Percentiles rank a stretch among this genome's conserved stretches.
phyloP scores from a whole-genome alignment of 2,329 filamentous ascomycete genomes.

The Aspergillus fijiensis region DNA sequence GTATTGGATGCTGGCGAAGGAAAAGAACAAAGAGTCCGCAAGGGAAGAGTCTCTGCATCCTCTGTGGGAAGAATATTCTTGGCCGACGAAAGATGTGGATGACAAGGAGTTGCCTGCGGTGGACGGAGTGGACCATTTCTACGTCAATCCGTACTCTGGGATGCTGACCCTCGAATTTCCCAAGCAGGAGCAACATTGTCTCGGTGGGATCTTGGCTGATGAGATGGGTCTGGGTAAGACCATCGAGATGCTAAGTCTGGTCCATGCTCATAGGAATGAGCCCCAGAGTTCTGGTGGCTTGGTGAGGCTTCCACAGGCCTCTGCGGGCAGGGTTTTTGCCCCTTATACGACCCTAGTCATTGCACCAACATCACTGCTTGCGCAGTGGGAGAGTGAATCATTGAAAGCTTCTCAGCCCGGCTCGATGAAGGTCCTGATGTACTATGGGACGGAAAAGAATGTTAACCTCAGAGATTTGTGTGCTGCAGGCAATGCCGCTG shows the following conservation, averaged over 20 bases:
- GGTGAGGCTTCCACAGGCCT: slow-evolving; percentile 60
- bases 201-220: slow-evolving; percentile 90
- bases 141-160: slow-evolving; percentile 95
- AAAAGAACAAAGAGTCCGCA: slow-evolving; percentile 71
- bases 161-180: slow-evolving; percentile 91
- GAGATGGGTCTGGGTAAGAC: slow-evolving; percentile 98
- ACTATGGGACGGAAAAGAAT: slow-evolving; percentile 86
- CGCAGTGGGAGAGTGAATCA: slow-evolving; percentile 95
- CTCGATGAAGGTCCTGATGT: slow-evolving; percentile 79
- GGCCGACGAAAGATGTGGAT: slow-evolving; percentile 84
- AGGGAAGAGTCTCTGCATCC: slow-evolving; percentile 88
- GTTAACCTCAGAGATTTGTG: slow-evolving; percentile 77
- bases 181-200: slow-evolving; percentile 87
- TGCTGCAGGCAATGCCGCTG: slow-evolving; percentile 69
- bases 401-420: slow-evolving; percentile 84
- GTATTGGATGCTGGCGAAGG: slow-evolving; percentile 94
- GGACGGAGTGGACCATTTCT: slow-evolving; percentile 71
- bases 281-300: slow-evolving; percentile 56
- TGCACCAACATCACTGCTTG: slow-evolving; percentile 94
- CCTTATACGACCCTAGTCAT: slow-evolving; percentile 90
- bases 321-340: slow-evolving; percentile 62
- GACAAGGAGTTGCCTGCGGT: slow-evolving; percentile 70
- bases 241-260: slow-evolving; percentile 93
- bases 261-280: slow-evolving; percentile 77
- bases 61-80: slow-evolving; percentile 92